Conservation (phyloP, 2,329 filamentous ascomycete species). For the Botryotinia calthae region DNA sequence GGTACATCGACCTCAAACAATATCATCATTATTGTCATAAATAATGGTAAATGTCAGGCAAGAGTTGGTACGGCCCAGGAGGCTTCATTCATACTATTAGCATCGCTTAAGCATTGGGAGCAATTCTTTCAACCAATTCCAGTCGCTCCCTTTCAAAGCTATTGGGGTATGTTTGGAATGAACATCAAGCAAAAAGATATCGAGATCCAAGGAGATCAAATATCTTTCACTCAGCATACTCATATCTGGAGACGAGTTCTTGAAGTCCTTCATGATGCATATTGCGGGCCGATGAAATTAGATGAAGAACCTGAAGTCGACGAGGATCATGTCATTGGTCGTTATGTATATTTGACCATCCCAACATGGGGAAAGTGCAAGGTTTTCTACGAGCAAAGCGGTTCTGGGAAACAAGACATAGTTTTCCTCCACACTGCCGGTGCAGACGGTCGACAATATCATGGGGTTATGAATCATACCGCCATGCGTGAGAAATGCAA, state of each 20-base stretch:
- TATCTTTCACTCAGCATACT: slow-evolving; percentile 41
- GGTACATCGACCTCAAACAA: neutral
- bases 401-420: slow-evolving; percentile 47
- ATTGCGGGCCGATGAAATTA: slow-evolving; percentile 45
- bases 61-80: neutral
- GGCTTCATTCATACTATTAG: neutral
- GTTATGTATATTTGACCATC: slow-evolving; percentile 47
- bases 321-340: slow-evolving; percentile 47
- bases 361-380: slow-evolving; percentile 50
- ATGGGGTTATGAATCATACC: slow-evolving; percentile 50
- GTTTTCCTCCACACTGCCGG: slow-evolving; percentile 47
- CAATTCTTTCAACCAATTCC: slow-evolving; percentile 25
- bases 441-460: slow-evolving; percentile 49
- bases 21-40: neutral
- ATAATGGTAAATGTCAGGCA: neutral
- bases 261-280: slow-evolving; percentile 48
- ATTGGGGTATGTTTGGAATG: slow-evolving; percentile 41
- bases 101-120: slow-evolving; percentile 23
- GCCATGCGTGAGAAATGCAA: slow-evolving; percentile 47
- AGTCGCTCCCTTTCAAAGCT: slow-evolving; percentile 24
- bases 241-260: slow-evolving; percentile 49
- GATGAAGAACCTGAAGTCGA: slow-evolving; percentile 42
- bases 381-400: slow-evolving; percentile 49
- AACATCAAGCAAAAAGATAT: slow-evolving; percentile 50
- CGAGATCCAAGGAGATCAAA: slow-evolving; percentile 46